Evolutionary conservation across 768 basidiomycete species (phyloP).

Genomic region (Xanthoconium purpureum): DNA sequence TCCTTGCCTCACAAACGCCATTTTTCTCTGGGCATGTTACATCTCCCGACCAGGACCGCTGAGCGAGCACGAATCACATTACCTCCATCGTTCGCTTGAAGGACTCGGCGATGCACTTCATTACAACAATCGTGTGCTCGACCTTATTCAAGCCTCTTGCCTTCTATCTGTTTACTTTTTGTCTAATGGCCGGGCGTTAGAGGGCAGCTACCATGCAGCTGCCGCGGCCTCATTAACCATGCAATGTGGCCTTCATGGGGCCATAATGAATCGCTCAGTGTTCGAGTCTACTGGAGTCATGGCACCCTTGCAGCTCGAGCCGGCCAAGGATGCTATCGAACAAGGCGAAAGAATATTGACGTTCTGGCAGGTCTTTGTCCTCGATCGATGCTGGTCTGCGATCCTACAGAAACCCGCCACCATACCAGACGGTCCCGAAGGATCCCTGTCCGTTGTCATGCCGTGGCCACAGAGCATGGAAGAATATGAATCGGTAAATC

Average conservation of each 20-base stretch:
- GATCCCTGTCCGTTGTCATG: conserved; percentile 58
- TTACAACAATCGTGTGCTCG: conserved; percentile 52
- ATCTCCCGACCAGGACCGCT: conserved; percentile 70
- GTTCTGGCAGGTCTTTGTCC: conserved; percentile 81
- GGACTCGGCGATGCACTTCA: conserved; percentile 63
- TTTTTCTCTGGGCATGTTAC: conserved; percentile 82
- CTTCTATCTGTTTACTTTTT: conserved; percentile 74
- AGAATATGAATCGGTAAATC: conserved; percentile 68
- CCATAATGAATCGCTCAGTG: conserved; percentile 32
- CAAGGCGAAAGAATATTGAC: conserved; percentile 70
- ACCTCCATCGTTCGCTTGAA: conserved; percentile 61
- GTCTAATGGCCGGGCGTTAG: conserved; percentile 70
- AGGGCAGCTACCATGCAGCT: conserved; percentile 74
- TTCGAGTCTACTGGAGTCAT: conserved; percentile 36
- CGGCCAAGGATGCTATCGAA: conserved; percentile 54
- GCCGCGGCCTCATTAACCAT: conserved; percentile 71
- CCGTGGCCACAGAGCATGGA: conserved; percentile 76
- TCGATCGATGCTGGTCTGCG: conserved; percentile 81
- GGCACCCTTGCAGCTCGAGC: conserved; percentile 48
- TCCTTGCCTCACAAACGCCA: conserved; percentile 73
- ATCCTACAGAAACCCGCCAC: conserved; percentile 63
- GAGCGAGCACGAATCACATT: conserved; percentile 69
- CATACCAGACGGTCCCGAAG: conserved; percentile 60
- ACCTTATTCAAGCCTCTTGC: conserved; percentile 75
- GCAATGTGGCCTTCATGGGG: conserved; percentile 66